Evolutionary conservation across 805 yeast genomes (phyloP).

Genomic region (Candida morakotiae): DNA sequence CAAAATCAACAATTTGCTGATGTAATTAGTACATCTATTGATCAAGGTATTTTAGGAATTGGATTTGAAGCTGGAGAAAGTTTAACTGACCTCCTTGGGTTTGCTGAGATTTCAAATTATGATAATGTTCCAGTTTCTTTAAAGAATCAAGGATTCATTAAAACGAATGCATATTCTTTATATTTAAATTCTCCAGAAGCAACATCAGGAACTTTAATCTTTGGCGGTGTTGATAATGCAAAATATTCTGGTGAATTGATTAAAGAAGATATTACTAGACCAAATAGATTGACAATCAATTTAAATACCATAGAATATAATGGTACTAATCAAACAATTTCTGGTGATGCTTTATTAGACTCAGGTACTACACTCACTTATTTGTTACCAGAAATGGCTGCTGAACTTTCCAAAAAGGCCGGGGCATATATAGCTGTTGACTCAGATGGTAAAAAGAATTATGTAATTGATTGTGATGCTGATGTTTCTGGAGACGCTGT

Average conservation of each 20-base stretch:
- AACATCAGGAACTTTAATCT: constrained; percentile 20
- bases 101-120: too few species aligned
- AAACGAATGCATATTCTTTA: constrained; percentile 33
- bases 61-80: constrained; percentile 68
- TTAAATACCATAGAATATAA: constrained; percentile 33
- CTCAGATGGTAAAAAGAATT: constrained; percentile 11
- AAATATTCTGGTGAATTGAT: constrained; percentile 21
- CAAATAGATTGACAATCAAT: constrained; percentile 35
- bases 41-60: constrained; percentile 69
- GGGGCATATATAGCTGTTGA: not conserved
- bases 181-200: constrained; percentile 23
- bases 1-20: constrained; percentile 16
- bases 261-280: not conserved
- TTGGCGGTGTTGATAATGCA: constrained; percentile 30
- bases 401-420: not conserved
- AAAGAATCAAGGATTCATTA: constrained; percentile 28
- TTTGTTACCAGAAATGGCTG: constrained; percentile 32
- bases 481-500: not conserved
- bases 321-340: constrained; percentile 12
- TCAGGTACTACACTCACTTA: constrained; percentile 36
- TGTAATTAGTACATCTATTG: constrained; percentile 45
- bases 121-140: constrained; percentile 30
- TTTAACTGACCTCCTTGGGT: constrained; percentile 59
- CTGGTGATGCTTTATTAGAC: constrained; percentile 25
- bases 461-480: constrained; percentile 4